Base-by-base conservation (phyloP, 1,139 yeast species). In the Suhomyces bokatorum region DNA sequence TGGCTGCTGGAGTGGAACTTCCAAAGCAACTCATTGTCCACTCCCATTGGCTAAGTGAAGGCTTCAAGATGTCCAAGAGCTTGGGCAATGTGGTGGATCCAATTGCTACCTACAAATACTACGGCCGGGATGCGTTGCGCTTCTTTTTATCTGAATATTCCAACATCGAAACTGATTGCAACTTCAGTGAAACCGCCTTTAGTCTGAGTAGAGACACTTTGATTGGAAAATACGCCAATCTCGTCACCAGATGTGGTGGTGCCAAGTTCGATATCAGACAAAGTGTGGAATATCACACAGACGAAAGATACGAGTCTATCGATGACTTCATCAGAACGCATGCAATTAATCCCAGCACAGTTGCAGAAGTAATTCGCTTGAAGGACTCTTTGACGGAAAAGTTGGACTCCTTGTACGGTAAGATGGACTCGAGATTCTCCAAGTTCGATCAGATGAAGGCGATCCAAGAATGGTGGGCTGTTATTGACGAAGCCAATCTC, bases 41-140 rank as follows among this genome's bases (percentile, higher is more conserved):
- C 66, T 85, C 96, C 3, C 99, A 93, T 63, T 93, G 99, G 99
- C 73, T 91, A 14, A 78, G 87, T 64, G 86, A 83, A 37, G 98
- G 98, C 0, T 71, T 81, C 43, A 93, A 93, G 60, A 93, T 93
- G 99, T 87, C 96, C 47, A 93, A 93, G 58, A 85, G 96, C 46
- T 67, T 85, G 46, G 97, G 98, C 0, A 93, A 93, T 62, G 98
- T 93, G n/a, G 96, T 93, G 9, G 97, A 95, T 58, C 99, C 99
- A 0, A 60, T 85, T 17, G 77, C 70, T 14, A 74, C 85, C 22
- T 70, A 80, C 16, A 71, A 78, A 0, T 63, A 72, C 44, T 85
- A 85, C 55, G 96, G 91, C 0, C 67, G 77, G 15, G 98, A 91
- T 62, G 69, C 89, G 0, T 69, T 89, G 35, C 71, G 97, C 49